A percentile compares a stretch with the other conserved stretches of the same genome.
phyloP scores from a whole-genome alignment of 768 basidiomycete species.

The Xerocomellus dryophilus region DNA sequence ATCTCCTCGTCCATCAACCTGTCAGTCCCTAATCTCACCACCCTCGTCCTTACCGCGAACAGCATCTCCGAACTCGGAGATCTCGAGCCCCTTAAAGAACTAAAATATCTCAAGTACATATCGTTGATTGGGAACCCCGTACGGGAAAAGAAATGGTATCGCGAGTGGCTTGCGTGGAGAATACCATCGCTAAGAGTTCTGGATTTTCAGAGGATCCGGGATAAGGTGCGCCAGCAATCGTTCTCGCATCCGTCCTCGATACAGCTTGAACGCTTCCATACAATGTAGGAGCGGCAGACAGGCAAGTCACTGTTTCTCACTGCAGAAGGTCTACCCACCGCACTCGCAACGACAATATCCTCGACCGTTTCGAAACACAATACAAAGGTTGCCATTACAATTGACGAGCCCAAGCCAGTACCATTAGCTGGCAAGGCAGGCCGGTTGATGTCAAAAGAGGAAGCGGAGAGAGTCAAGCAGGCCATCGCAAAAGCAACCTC shows the following conservation, averaged over 20 bases:
- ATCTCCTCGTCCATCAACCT: conserved; percentile 81
- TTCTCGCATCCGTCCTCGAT: conserved; percentile 17
- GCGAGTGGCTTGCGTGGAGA: conserved; percentile 92
- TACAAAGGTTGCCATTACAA: conserved; percentile 59
- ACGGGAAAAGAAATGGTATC: conserved; percentile 90
- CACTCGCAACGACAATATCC: conserved; percentile 76
- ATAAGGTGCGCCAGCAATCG: conserved; percentile 71
- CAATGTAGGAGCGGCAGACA: conserved; percentile 69
- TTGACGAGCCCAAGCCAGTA: conserved; percentile 74
- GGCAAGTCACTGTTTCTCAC: conserved; percentile 78
- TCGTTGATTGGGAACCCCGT: conserved; percentile 82
- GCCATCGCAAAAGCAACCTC: conserved; percentile 91
- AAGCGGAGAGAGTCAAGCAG: conserved; percentile 80
- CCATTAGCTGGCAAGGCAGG: conserved; percentile 66
- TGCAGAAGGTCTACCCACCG: conserved; percentile 71
- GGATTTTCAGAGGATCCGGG: conserved; percentile 92
- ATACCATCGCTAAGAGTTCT: conserved; percentile 85
- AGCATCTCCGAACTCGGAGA: conserved; percentile 77
- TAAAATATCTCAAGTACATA: conserved; percentile 71
- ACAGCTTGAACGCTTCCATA: conserved; percentile 27
- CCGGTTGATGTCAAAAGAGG: conserved; percentile 86
- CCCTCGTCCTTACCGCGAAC: conserved; percentile 83
- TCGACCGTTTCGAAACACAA: conserved; percentile 66
- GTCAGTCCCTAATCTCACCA: conserved; percentile 80
- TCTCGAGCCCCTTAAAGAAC: conserved; percentile 76